Evolutionary conservation across 805 yeast species (phyloP).

Genomic region (Lipomyces kockii): DNA sequence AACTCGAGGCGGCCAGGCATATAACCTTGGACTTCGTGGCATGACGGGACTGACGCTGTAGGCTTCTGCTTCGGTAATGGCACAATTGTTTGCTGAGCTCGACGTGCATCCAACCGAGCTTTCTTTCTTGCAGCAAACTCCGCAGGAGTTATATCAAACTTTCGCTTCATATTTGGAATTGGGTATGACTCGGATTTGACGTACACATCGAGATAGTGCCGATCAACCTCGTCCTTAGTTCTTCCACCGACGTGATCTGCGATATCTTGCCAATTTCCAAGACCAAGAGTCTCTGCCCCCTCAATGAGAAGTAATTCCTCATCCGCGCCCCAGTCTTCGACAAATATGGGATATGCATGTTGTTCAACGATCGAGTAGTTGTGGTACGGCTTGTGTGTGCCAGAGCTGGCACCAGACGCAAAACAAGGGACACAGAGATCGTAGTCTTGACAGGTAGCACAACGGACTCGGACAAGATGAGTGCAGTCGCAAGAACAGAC

Average conservation of each 20-base stretch:
- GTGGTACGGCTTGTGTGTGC: slow-evolving; percentile 91
- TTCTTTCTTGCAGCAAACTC: slow-evolving; percentile 73
- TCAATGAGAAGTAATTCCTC: slow-evolving; percentile 88
- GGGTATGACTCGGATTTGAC: slow-evolving; percentile 77
- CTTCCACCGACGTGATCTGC: slow-evolving; percentile 94
- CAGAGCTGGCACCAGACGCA: slow-evolving; percentile 78
- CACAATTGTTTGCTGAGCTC: slow-evolving; percentile 60
- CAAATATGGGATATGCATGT: slow-evolving; percentile 90
- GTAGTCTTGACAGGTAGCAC: slow-evolving; percentile 92
- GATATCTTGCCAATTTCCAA: slow-evolving; percentile 98
- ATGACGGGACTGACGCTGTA: slow-evolving; percentile 89
- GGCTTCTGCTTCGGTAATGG: slow-evolving; percentile 87
- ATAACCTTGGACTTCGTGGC: slow-evolving; percentile 96
- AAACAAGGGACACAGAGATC: slow-evolving; percentile 98
- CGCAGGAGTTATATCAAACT: slow-evolving; percentile 67
- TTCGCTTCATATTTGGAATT: slow-evolving; percentile 79
- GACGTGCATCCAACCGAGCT: slow-evolving; percentile 69
- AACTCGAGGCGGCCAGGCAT: slow-evolving; percentile 99
- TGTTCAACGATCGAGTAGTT: slow-evolving; percentile 92
- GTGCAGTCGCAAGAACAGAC: slow-evolving; percentile 97
- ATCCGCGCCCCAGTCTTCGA: slow-evolving; percentile 88
- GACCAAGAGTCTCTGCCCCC: slow-evolving; percentile 87
- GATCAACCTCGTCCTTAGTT: slow-evolving; percentile 86
- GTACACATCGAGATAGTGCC: slow-evolving; percentile 77
- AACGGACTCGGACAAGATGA: slow-evolving; percentile 82